Conservation (phyloP, 148 eudicot genomes). For the Amaranthus cruentus region DNA sequence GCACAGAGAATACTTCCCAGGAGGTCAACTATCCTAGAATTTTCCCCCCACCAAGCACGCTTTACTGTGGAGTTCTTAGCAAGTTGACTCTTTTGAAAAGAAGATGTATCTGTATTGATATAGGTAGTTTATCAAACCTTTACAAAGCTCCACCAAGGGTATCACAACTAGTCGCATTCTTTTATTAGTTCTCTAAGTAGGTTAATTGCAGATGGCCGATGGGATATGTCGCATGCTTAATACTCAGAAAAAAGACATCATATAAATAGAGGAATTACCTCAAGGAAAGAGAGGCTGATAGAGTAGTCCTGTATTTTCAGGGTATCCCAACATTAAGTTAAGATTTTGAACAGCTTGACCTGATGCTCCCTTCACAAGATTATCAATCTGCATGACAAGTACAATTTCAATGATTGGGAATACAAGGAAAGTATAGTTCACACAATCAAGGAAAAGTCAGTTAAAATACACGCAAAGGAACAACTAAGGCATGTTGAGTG, state of each 20-base stretch:
- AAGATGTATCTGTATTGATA: no score
- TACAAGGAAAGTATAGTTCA: not conserved
- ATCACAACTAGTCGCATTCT: no score
- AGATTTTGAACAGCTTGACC: constrained; percentile 99
- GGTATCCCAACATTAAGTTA: constrained; percentile 94
- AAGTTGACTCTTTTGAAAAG: no score
- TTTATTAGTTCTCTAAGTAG: no score
- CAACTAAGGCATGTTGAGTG: constrained; percentile 1
- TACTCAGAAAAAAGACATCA: not conserved
- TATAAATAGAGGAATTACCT: constrained; percentile 1
- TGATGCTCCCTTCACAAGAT: constrained; percentile 96
- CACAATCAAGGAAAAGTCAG: not conserved
- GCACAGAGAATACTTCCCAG: no score
- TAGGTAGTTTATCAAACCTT: no score
- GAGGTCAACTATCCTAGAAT: no score
- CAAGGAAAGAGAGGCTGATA: constrained; percentile 80
- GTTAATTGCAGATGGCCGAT: not conserved
- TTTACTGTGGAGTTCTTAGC: no score
- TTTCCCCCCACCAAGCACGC: no score
- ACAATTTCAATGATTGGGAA: not conserved
- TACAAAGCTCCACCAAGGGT: no score
- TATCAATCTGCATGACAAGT: constrained; percentile 61
- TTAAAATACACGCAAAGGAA: no score
- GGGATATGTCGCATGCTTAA: not conserved
- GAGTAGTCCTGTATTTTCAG: constrained; percentile 76